These are phyloP conservation scores for Leishmania turanica DNA, from an alignment of 208 protist species.

Conservation along the genomic window DNA sequence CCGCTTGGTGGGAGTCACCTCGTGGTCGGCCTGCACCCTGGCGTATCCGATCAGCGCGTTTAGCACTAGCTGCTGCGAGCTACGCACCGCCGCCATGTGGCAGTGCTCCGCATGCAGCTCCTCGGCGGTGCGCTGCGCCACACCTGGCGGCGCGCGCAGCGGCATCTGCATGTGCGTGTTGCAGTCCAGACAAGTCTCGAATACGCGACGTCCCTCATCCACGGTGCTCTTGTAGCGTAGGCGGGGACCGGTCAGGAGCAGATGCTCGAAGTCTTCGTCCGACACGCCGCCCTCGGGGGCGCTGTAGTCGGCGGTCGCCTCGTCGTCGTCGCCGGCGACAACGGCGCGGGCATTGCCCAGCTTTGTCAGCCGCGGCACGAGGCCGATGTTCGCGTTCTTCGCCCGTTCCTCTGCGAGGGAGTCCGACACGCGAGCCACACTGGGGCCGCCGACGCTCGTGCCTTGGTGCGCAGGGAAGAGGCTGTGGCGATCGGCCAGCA, in stretches of 20 bases:
- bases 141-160: slow-evolving; percentile 65
- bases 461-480: slow-evolving; percentile 23
- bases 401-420: slow-evolving; percentile 28
- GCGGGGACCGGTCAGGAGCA: slow-evolving; percentile 73
- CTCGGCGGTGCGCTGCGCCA: slow-evolving; percentile 70
- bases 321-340: slow-evolving; percentile 5
- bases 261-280: slow-evolving; percentile 58
- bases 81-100: slow-evolving; percentile 85
- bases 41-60: slow-evolving; percentile 81
- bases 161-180: slow-evolving; percentile 88
- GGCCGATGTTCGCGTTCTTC: slow-evolving; percentile 39
- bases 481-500: slow-evolving; percentile 39
- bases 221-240: slow-evolving; percentile 74
- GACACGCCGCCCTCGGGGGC: slow-evolving; percentile 4
- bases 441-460: slow-evolving; percentile 11
- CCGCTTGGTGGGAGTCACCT: slow-evolving; percentile 57
- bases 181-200: slow-evolving; percentile 86
- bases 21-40: slow-evolving; percentile 72
- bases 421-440: slow-evolving; percentile 27
- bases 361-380: slow-evolving; percentile 27
- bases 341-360: slow-evolving; percentile 27
- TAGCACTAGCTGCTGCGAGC: slow-evolving; percentile 80
- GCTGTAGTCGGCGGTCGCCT: slow-evolving; percentile 7
- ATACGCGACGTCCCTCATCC: slow-evolving; percentile 58
- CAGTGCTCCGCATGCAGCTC: slow-evolving; percentile 89